Evolutionary conservation across 1,284 basidiomycete species (phyloP), one percentile per base, ranked within the genome.

Genomic region (Baeospora myosura): DNA sequence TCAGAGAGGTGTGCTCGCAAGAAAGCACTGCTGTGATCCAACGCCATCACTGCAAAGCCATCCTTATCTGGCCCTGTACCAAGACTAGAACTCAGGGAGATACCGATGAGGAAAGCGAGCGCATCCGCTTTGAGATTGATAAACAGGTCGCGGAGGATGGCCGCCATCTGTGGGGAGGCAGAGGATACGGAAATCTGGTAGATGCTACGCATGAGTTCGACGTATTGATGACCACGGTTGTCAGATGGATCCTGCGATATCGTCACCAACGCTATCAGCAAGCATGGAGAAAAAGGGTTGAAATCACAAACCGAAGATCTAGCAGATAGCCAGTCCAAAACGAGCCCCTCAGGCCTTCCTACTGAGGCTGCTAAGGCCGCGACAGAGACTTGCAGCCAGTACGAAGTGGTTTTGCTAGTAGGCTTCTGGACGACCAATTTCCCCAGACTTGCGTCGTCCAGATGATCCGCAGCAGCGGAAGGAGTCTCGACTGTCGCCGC

Each of bases 91-190:
- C n/a, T 31, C 8, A 71, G 63, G 82, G 84, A 88, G 24, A 86
- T 50, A 4, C 84, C 74, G 11, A 80, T 74, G 16, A 98, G 75
- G 69, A 98, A 94, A 1, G 82, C 67, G n/a, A 97, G 65, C 0
- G 82, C 70, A 41, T 83, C 81, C 16, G 85, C 78, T 41, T 75
- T 76, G 3, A 94, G 65, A 42, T 71, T 76, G 33, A 72, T 63
- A 54, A 97, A 88, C 0, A 96, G 62, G 1, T 68, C 59, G 42
- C 73, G 72, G 23, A 92, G 71, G 29, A 91, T 61, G 16, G 68
- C 61, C 1, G 71, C 67, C 0, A 81, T 72, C 2, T 89, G 59
- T 8, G 64, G 66, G 7, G 60, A 63, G 23, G 63, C 56, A 2
- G 67, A 70, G 32, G 66, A 62, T 50, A 82, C 87, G 23, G 78